A percentile compares a stretch with the other conserved stretches of the same genome.
phyloP scores from a whole-genome alignment of 148 eudicot genomes.

The Silene conica region DNA sequence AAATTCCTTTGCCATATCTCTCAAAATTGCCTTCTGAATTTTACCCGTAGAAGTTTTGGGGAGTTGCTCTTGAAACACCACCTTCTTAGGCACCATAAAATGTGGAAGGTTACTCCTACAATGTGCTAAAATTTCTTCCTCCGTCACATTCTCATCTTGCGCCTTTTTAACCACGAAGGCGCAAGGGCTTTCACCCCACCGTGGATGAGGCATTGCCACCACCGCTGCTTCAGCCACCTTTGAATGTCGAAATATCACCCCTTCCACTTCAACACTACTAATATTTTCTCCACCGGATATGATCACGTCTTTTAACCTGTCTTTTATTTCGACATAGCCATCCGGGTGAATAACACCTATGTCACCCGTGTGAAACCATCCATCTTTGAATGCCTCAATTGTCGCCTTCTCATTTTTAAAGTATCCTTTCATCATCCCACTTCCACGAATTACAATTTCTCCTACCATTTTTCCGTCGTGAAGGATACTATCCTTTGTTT shows the following conservation, averaged over 20 bases:
- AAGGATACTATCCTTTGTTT: slow-evolving; percentile 48
- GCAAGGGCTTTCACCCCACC: slow-evolving; percentile 87
- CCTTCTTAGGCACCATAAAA: slow-evolving; percentile 73
- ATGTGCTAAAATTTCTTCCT: slow-evolving; percentile 46
- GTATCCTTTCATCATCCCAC: slow-evolving; percentile 87
- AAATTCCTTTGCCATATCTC: slow-evolving; percentile 43
- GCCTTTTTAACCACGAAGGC: slow-evolving; percentile 53
- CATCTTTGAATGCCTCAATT: slow-evolving; percentile 39
- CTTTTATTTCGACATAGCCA: slow-evolving; percentile 74
- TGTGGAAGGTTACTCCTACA: slow-evolving; percentile 56
- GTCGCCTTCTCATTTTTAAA: slow-evolving; percentile 51
- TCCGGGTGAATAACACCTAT: slow-evolving; percentile 71
- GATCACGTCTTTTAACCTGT: slow-evolving; percentile 71
- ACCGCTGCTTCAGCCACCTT: slow-evolving; percentile 65
- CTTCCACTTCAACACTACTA: slow-evolving; percentile 74
- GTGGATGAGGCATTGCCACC: slow-evolving; percentile 82
- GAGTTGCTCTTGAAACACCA: slow-evolving; percentile 44
- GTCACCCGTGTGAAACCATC: slow-evolving; percentile 81
- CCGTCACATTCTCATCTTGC: slow-evolving; percentile 16
- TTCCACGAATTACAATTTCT: slow-evolving; percentile 68
- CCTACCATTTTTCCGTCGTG: slow-evolving; percentile 59
- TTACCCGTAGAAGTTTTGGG: slow-evolving; percentile 61
- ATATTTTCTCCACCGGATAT: slow-evolving; percentile 89
- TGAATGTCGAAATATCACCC: slow-evolving; percentile 41
- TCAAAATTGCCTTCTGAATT: slow-evolving; percentile 44